Base-by-base conservation (phyloP, 2,329 filamentous ascomycete genomes). In the Neonectria ditissima region DNA sequence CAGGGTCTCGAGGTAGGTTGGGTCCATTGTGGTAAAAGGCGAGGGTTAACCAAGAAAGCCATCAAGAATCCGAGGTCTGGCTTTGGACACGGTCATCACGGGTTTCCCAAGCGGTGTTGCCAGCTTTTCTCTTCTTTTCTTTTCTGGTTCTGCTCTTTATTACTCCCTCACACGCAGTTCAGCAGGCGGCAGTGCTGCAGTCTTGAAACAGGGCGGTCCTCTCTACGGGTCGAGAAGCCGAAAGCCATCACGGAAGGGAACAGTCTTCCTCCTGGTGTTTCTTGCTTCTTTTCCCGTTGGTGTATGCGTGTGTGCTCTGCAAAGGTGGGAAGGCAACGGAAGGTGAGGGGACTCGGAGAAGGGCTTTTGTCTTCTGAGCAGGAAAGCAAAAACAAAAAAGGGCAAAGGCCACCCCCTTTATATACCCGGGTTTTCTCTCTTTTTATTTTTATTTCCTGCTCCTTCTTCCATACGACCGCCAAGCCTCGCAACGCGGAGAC, bases 241-340 rank as follows among this genome's bases (percentile, higher is more conserved):
- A 67, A 69, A 73, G 70, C 67, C 71, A 73, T 73, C 62, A 73
- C 70, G 70, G 56, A 70, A 60, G 60, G 44, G n/a, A n/a, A n/a
- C n/a, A n/a, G n/a, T n/a, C n/a, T n/a, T n/a, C n/a, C n/a, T n/a
- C n/a, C n/a, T n/a, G n/a, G 41, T 68, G 24, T 48, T 62, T 52
- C 22, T 30, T 65, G n/a, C 41, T 54, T 43, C n/a, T 41, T 26
- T 43, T 60, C 28, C 39, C 39, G 6, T 32, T 10, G n/a, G n/a
- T n/a, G 18, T 39, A 26, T 26, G 24, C n/a, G n/a, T n/a, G n/a
- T n/a, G n/a, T n/a, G 45, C 8, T 37, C 13, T 8, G 22, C 6
- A n/a, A n/a, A 14, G 34, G 52, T 3, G 5, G 18, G 41, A 39
- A 22, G 24, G 54, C 47, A 32, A 13, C 45, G 30, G 20, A 30